phyloP scores from a whole-genome alignment of 2,329 filamentous ascomycete species.

The Ceratocystis colombiana region DNA sequence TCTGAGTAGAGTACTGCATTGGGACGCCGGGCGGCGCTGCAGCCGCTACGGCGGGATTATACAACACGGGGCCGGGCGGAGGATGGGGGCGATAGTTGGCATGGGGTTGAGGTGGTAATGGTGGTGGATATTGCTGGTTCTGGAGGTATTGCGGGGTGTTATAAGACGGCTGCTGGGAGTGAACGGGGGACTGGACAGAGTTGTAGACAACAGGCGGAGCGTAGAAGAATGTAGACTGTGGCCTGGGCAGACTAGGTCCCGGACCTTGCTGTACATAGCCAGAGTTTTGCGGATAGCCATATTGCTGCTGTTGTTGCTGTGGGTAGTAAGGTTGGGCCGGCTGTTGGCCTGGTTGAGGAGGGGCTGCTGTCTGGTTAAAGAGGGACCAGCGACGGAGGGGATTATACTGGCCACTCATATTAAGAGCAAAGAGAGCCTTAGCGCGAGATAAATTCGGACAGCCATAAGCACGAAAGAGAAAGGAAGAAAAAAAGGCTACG shows the following conservation, averaged over 20 bases:
- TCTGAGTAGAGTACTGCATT: slow-evolving; percentile 7
- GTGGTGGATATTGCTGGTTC: neutral
- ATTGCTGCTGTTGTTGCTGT: neutral
- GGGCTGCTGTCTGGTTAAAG: neutral
- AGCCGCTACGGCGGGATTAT: slow-evolving; percentile 17
- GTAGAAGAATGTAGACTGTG: neutral
- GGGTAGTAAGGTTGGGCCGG: neutral
- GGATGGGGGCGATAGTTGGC: neutral
- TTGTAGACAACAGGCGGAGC: neutral
- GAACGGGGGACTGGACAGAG: neutral
- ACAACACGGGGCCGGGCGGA: neutral
- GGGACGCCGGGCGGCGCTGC: slow-evolving; percentile 13
- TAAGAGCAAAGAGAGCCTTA: neutral
- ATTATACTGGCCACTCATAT: slow-evolving; percentile 1
- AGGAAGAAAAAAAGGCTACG: neutral
- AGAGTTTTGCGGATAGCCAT: too few species aligned
- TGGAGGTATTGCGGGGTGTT: slow-evolving; percentile 12
- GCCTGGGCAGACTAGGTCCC: neutral
- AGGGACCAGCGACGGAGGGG: slow-evolving; percentile 9
- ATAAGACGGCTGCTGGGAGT: neutral
- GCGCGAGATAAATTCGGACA: neutral
- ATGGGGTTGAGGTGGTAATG: neutral
- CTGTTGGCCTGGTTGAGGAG: slow-evolving; percentile 6
- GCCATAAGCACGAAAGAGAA: neutral
- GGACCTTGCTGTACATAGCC: neutral